Base-by-base conservation (phyloP, 163 green algal species). In the Volvox carteri region DNA sequence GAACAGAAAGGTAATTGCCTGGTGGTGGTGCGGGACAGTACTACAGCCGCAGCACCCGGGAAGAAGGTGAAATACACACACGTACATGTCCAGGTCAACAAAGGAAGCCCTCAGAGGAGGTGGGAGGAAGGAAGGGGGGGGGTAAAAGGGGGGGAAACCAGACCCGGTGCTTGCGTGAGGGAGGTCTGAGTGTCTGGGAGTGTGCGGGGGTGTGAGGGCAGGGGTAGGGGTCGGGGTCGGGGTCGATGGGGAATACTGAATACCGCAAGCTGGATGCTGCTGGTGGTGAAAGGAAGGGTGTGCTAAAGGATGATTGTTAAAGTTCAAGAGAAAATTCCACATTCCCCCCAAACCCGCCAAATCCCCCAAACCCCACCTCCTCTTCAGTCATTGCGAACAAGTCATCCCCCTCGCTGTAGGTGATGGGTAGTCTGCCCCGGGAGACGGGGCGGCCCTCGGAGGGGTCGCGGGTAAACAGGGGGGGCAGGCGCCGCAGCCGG, bases 371-470 rank as follows among this genome's bases (percentile, higher is more conserved):
- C 0, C 77, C 1, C 35, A 85, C 77, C 77, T 85, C 77, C 52
- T 68, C 23, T 37, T 85, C 77, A 1, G 35, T 42, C 54, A 85
- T 73, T 19, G 77, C 52, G 39, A 85, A 85, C 23, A 73, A 1
- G 23, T 68, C 35, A n/a, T 85, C 77, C 2, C 19, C 77, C 7
- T 85, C 77, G 54, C 37, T 73, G 54, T 85, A 85, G 12, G 60
- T 25, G n/a, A 85, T 14, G 7, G 77, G 77, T 35, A 85, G 50
- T 4, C 37, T 35, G n/a, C 35, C 54, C 1, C 23, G 77, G 35
- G 35, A 0, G 4, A 35, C 8, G 23, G 35, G 7, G 21, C 8
- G 25, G 35, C 77, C 77, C 16, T 52, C 52, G 16, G 54, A 4
- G 0, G 52, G 11, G 54, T 30, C 21, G 0, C 48, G 48, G 11